Base-by-base conservation (phyloP, 2,329 filamentous ascomycete genomes). In the Sphaerulina musiva region DNA sequence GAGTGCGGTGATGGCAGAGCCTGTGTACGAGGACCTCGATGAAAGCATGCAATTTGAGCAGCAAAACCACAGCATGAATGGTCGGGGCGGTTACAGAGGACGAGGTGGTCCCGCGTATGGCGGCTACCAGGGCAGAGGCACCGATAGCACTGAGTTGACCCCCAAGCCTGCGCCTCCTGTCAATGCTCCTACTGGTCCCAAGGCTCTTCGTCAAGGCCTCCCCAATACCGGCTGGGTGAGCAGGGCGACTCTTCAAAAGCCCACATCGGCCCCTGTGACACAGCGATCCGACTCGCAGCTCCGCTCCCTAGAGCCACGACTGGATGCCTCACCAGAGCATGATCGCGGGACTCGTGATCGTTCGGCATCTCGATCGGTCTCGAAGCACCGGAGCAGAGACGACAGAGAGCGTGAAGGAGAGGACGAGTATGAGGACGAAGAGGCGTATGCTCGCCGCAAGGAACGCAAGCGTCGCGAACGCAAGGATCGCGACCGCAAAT, bases 151-250 rank as follows among this genome's bases (percentile, higher is more conserved):
- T 14, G 64, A 66, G 40, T 59, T 66, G 42, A 65, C 61, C 14
- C 61, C 61, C 29, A 55, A 62, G 48, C 59, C 65, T 36, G 66
- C 67, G 48, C 68, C 69, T 20, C 69, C 69, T 4, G 53, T 68
- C 48, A 69, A 70, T 73, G 93, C 93, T 29, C 93, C 93, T 29
- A 95, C 87, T 51, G 93, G 91, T 8, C 93, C 93, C 46, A 91
- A 93, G 72, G 93, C 93, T 14, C 95, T 97, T 89, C 82, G 92
- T 59, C 86, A 93, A 71, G 89, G 90, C 31, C 76, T 90, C 9
- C 87, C 88, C 48, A 95, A 95, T 70, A 91, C 85, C 54, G 88
- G 87, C 62, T 80, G 87, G 50, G 80, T 84, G 60, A 81, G 86
- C 64, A 72, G 78, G 69, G 84, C 69, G 76, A 82, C 70, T 14